Base-by-base conservation (phyloP, 306 rosid species). In the Dalbergia cultrata region DNA sequence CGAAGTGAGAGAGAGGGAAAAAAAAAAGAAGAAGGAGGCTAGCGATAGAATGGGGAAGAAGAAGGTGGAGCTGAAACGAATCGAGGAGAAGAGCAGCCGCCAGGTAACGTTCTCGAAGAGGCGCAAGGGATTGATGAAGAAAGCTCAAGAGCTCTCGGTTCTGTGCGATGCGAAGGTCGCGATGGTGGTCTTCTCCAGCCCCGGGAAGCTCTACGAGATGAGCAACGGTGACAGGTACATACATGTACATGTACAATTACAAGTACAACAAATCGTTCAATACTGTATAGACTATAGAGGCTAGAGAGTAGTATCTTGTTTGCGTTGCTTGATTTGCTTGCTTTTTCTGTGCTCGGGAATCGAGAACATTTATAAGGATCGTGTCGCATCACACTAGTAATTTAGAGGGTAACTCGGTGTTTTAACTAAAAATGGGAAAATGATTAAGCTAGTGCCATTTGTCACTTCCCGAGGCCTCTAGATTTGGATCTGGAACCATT, bases 71-170 rank as follows among this genome's bases (percentile, higher is more conserved):
- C 54, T 66, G 8, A 65, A 66, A 19, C 74, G 65, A 65, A 77
- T 77, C 81, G 81, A 65, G 57, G 19, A 77, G 18, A 77, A 77
- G 26, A 65, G 22, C 81, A 19, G 43, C 16, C 81, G 81, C 43
- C 74, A 53, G 13, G 34, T 77, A 22, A 77, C 75, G 7, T 77
- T 77, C 68, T 67, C 81, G 13, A 77, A 77, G 81, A 67, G 81
- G 59, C 74, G 81, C 11, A 77, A 56, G 7, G 81, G 81, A 67
- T 43, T 77, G 60, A 41, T 77, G 59, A 77, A 77, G 75, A 77
- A 67, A 41, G 81, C 75, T 22, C 58, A 45, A 14, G 81, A 77
- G 68, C 59, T 77, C 4, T 67, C 81, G 5, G 6, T 67, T 41
- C 81, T 77, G 49, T 77, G 81, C 73, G 75, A 77, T 1, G 81